Conservation (phyloP, 306 rosid species). For the Quercus variabilis region DNA sequence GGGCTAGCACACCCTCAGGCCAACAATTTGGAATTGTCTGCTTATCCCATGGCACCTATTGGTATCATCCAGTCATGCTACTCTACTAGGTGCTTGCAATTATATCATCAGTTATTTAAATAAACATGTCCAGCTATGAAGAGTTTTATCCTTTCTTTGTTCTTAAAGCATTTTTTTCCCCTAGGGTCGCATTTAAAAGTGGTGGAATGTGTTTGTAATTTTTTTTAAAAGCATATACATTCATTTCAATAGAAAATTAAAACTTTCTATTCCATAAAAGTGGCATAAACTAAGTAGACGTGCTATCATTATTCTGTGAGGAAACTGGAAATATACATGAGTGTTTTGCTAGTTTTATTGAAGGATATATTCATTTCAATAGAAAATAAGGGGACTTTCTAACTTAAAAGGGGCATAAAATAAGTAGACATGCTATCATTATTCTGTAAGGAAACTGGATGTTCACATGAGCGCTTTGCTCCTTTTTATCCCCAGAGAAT, state of each 20-base stretch:
- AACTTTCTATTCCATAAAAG: neutral
- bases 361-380: neutral
- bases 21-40: slow-evolving; percentile 37
- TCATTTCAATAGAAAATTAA: neutral
- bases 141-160: neutral
- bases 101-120: neutral
- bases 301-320: neutral
- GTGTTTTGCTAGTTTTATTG: neutral
- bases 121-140: neutral
- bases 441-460: neutral
- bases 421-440: neutral
- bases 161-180: neutral
- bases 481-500: neutral
- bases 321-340: neutral
- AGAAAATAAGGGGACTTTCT: neutral
- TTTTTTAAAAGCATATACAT: neutral
- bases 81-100: slow-evolving; percentile 60
- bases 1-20: slow-evolving; percentile 44
- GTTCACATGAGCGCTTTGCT: neutral
- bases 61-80: slow-evolving; percentile 76
- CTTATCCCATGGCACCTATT: slow-evolving; percentile 84
- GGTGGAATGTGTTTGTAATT: neutral
- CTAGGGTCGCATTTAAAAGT: neutral
- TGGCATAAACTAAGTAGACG: neutral
- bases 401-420: neutral